Base-by-base conservation (phyloP, 208 protist genomes). In the Endotrypanum monterogeii region DNA sequence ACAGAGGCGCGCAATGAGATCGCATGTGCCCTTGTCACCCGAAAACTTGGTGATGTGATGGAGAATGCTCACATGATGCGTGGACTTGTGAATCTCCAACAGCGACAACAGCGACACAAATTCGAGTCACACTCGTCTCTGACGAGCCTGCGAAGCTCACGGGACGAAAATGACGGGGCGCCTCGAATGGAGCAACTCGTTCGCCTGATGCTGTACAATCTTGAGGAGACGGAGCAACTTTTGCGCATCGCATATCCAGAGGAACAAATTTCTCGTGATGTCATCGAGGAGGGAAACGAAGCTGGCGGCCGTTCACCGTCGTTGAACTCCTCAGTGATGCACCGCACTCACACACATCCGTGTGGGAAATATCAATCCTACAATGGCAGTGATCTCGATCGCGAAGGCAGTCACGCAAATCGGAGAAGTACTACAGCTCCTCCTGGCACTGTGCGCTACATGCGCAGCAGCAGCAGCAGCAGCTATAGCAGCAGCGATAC, bases 171-270 rank as follows among this genome's bases (percentile, higher is more conserved):
- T 37, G 67, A 74, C 20, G 48, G 39, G 6, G 30, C 78, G 58
- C 58, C 80, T 32, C 76, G 72, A 46, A 82, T 83, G 61, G 80
- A 83, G 62, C 78, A 84, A 35, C 79, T 78, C n/a, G 58, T 86
- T 58, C 82, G 85, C 32, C 67, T 80, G 7, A 56, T 71, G 37
- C 25, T 58, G 20, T 76, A 83, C 55, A 86, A 80, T 57, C 55
- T 89, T 0, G 76, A 83, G 12, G 85, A 89, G 52, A 82, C 77
- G 63, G 68, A 89, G 74, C 82, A 75, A 37, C 67, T 89, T n/a
- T 71, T 89, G 50, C 79, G 79, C 14, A 79, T 85, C 60, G 76
- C 74, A 28, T 89, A 82, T 67, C 76, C 73, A 18, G 62, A 75
- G 18, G 66, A 39, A 9, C 30, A 6, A 39, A 3, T 11, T 18